phyloP scores from a whole-genome alignment of 768 basidiomycete genomes.

The Cyathus striatus region DNA sequence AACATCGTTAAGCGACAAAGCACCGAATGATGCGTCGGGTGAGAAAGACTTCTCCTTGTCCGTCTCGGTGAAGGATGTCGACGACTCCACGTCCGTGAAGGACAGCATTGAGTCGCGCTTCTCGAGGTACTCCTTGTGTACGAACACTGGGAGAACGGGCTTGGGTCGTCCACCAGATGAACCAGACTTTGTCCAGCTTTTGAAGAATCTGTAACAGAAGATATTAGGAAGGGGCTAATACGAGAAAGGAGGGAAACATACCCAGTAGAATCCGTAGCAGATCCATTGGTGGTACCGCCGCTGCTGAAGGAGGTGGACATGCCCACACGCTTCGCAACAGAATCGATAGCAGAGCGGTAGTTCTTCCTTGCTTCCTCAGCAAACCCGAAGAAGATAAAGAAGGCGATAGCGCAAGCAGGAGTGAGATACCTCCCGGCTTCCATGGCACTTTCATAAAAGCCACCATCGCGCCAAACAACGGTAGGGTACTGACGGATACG shows the following conservation, averaged over 20 bases:
- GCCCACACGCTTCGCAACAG: slow-evolving; percentile 34
- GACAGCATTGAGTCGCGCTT: slow-evolving; percentile 47
- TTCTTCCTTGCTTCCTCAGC: slow-evolving; percentile 13
- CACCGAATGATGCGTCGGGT: slow-evolving; percentile 30
- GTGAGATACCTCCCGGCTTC: slow-evolving; percentile 47
- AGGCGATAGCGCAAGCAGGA: slow-evolving; percentile 18
- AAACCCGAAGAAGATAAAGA: slow-evolving; percentile 15
- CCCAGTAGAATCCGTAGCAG: slow-evolving; percentile 19
- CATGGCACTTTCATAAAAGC: slow-evolving; percentile 14
- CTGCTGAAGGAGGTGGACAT: slow-evolving; percentile 15
- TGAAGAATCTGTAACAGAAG: slow-evolving; percentile 17
- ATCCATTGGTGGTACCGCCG: slow-evolving; percentile 13
- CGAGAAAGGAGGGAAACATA: slow-evolving; percentile 8
- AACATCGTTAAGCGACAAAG: slow-evolving; percentile 29
- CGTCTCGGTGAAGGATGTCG: slow-evolving; percentile 32
- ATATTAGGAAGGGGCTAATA: slow-evolving; percentile 1
- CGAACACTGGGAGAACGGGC: slow-evolving; percentile 36
- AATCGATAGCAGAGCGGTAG: slow-evolving; percentile 24
- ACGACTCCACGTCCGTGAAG: slow-evolving; percentile 39
- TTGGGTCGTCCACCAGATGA: slow-evolving; percentile 20
- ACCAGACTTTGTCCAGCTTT: slow-evolving; percentile 9
- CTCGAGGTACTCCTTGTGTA: slow-evolving; percentile 37
- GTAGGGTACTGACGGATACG: slow-evolving; percentile 37
- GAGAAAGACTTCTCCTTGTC: slow-evolving; percentile 27
- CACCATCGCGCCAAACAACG: slow-evolving; percentile 33